phyloP scores from a whole-genome alignment of 1,284 basidiomycete species.

The Cystodermella granulosa region DNA sequence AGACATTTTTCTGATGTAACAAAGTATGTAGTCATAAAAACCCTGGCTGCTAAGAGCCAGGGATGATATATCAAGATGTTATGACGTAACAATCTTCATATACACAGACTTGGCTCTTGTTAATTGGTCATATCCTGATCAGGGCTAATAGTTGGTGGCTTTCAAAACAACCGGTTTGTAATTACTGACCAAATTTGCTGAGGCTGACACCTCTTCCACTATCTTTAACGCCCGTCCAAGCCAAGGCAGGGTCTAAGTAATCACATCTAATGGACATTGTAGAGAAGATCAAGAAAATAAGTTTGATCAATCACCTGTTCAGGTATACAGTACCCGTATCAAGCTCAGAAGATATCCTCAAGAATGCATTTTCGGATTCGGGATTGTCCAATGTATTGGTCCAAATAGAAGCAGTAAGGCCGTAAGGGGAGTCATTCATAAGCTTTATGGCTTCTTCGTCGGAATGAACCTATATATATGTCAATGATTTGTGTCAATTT shows the following conservation, averaged over 20 bases:
- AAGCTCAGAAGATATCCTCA: constrained; percentile 66
- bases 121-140: constrained; percentile 71
- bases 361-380: constrained; percentile 64
- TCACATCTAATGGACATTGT: constrained; percentile 54
- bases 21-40: too few species aligned
- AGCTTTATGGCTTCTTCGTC: constrained; percentile 82
- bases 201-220: constrained; percentile 87
- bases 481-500: neutral
- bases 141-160: neutral
- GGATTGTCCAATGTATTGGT: constrained; percentile 63
- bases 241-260: constrained; percentile 82
- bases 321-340: constrained; percentile 90
- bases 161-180: constrained; percentile 1
- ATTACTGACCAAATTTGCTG: constrained; percentile 73
- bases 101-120: constrained; percentile 74
- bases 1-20: too few species aligned
- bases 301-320: constrained; percentile 53
- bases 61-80: too few species aligned
- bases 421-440: constrained; percentile 97
- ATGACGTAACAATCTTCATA: constrained; percentile 63
- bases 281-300: neutral
- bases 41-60: too few species aligned
- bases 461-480: constrained; percentile 50
- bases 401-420: constrained; percentile 91
- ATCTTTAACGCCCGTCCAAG: constrained; percentile 93